A percentile compares a stretch with the other conserved stretches of the same genome.
phyloP scores from a whole-genome alignment of 2,329 filamentous ascomycete species.

The Myriosclerotinia duriaeana region DNA sequence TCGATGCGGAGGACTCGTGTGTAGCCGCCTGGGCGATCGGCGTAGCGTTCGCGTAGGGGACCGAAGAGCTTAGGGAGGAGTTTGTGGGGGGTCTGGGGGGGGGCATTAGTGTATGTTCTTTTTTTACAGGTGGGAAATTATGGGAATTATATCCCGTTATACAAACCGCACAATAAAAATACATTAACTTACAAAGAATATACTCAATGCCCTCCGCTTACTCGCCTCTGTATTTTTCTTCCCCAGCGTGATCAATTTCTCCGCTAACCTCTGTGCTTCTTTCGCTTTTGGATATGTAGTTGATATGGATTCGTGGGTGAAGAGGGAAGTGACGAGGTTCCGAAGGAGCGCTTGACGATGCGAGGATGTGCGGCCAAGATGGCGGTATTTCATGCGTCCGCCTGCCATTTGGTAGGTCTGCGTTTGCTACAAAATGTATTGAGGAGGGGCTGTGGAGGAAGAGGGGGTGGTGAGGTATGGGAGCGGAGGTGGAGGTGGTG shows the following conservation, averaged over 20 bases:
- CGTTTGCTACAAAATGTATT: neutral
- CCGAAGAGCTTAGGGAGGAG: constrained; percentile 87
- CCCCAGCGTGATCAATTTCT: constrained; percentile 89
- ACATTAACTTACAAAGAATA: constrained; percentile 72
- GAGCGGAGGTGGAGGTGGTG: neutral
- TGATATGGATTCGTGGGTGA: constrained; percentile 88
- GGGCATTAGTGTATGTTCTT: neutral
- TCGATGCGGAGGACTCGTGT: constrained; percentile 92
- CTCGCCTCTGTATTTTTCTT: constrained; percentile 90
- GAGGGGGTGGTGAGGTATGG: neutral
- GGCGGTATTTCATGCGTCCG: constrained; percentile 81
- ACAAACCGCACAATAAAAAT: neutral
- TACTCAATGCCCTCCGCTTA: constrained; percentile 69
- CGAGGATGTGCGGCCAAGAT: constrained; percentile 79
- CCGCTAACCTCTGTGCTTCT: constrained; percentile 88
- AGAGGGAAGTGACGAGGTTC: constrained; percentile 92
- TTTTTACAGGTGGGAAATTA: neutral
- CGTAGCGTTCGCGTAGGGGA: constrained; percentile 76
- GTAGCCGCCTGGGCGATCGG: constrained; percentile 78
- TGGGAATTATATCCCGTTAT: neutral
- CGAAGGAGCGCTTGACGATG: constrained; percentile 91
- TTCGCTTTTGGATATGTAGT: constrained; percentile 98
- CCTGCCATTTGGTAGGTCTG: constrained; percentile 69
- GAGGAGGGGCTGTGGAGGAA: neutral
- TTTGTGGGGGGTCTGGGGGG: constrained; percentile 60